These are phyloP conservation scores for Pythium phragmitis DNA, from an alignment of 352 stramenopile genomes.

Conservation along the genomic window DNA sequence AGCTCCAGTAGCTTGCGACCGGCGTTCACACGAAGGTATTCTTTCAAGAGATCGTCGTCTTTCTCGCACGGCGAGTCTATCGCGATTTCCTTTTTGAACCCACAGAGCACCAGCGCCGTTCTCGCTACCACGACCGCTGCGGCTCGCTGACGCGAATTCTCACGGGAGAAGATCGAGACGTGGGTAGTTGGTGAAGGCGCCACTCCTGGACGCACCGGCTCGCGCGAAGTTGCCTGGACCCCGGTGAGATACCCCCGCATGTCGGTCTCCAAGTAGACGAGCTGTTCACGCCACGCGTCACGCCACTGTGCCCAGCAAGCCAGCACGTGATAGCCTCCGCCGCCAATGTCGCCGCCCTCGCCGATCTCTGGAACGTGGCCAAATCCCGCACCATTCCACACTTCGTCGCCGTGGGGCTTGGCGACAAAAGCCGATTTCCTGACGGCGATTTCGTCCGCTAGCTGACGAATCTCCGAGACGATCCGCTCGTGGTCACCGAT, in stretches of 20 bases:
- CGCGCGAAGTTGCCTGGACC: constrained; percentile 29
- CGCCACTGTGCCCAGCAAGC: constrained; percentile 28
- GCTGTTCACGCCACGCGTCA: constrained; percentile 25
- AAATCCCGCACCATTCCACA: constrained; percentile 42
- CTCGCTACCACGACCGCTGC: constrained; percentile 29
- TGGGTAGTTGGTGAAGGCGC: not conserved
- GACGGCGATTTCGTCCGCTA: constrained; percentile 22
- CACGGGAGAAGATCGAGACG: constrained; percentile 11
- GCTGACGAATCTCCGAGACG: constrained; percentile 21
- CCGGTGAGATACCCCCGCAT: constrained; percentile 52
- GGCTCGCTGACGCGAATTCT: not conserved
- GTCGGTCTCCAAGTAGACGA: constrained; percentile 40
- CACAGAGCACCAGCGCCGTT: constrained; percentile 33
- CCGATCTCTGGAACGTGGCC: constrained; percentile 27
- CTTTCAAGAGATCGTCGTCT: constrained; percentile 36
- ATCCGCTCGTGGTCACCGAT: constrained; percentile 11
- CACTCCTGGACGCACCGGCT: constrained; percentile 8
- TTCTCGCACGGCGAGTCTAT: constrained; percentile 18
- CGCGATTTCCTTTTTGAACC: constrained; percentile 35
- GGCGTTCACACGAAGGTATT: constrained; percentile 36
- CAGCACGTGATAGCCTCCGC: constrained; percentile 51
- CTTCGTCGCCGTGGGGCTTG: constrained; percentile 45
- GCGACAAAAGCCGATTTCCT: constrained; percentile 20
- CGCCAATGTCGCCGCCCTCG: constrained; percentile 25
- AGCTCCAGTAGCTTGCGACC: constrained; percentile 37